A percentile compares a stretch with the other conserved stretches of the same genome.
Conservation (phyloP, 495 filamentous ascomycete genomes). For the Alectoria sarmentosa region DNA sequence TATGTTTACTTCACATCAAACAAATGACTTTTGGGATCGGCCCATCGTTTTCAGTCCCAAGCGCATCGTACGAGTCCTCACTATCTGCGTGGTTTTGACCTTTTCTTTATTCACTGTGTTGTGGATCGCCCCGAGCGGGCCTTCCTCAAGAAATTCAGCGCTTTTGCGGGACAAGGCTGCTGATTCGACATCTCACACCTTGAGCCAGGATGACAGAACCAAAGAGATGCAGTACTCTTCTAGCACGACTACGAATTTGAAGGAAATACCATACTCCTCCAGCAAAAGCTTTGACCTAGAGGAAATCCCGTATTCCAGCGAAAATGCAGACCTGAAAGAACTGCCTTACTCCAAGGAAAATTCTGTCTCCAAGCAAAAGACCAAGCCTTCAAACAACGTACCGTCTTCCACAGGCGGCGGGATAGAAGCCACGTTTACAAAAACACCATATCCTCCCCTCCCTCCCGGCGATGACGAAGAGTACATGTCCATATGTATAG, state of each 20-base stretch:
- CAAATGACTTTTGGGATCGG: not conserved
- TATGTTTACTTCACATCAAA: not conserved
- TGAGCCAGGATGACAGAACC: not conserved
- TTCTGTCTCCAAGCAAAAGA: not conserved
- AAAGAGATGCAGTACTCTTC: not conserved
- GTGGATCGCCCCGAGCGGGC: not conserved
- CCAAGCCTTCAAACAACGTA: not conserved
- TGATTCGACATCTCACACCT: not conserved
- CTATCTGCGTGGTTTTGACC: not conserved
- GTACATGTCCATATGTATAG: slow-evolving; percentile 25
- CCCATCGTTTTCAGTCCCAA: not conserved
- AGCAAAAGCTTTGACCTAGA: not conserved
- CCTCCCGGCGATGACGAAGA: slow-evolving; percentile 22
- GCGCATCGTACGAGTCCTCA: not conserved
- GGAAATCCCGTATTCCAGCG: not conserved
- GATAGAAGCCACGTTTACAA: not conserved
- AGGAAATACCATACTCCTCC: not conserved
- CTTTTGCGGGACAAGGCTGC: not conserved
- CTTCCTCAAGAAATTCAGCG: not conserved
- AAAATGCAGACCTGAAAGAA: not conserved
- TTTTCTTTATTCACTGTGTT: not conserved
- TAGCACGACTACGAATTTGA: not conserved
- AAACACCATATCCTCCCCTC: not conserved
- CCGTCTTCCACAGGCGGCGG: not conserved
- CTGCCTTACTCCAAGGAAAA: not conserved